Evolutionary conservation across 768 basidiomycete genomes (phyloP), one percentile per base, ranked within the genome.

Genomic region (Mrakia frigida): DNA sequence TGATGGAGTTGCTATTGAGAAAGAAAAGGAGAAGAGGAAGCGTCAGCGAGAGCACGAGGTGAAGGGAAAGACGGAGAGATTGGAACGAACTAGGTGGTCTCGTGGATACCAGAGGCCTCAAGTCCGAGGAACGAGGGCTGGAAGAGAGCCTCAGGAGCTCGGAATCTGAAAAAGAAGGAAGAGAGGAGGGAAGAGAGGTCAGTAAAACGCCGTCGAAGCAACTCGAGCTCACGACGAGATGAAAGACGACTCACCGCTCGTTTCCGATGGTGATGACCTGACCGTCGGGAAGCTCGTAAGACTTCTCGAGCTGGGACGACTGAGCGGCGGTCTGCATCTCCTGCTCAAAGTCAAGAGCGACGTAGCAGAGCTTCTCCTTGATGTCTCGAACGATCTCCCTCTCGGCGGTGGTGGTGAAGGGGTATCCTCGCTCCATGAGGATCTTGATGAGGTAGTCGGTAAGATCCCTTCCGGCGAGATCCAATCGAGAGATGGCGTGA

Each of bases 361-460:
- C 94, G 83, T 95, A 95, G 84, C 93, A 94, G 39, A 95, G 89
- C 87, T 93, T 94, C 88, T 94, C 93, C 87, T 97, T 97, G 87
- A 97, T 95, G 84, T 96, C 94, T 77, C 94, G 88, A 80, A 96
- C 94, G 77, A 97, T 93, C 89, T 94, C 93, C 81, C 90, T 88
- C 85, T 94, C 93, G 52, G 92, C 93, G 18, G 92, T 91, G 79
- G 94, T 96, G 80, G 92, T 94, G 88, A 97, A 96, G 25, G 89
- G 87, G 85, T 97, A 95, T 16, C 94, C 94, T 81, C 94, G 90
- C 85, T 97, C 94, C 84, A 88, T 90, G 82, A 94, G 85, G 81
- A 90, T 89, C 86, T 93, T 92, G 87, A 90, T 88, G 80, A 94
- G 84, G 83, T 86, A 90, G 76, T 79, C 79, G 77, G 94, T 96